Base-by-base conservation (phyloP, 2,329 filamentous ascomycete genomes). In the Epichloe gansuensis region DNA sequence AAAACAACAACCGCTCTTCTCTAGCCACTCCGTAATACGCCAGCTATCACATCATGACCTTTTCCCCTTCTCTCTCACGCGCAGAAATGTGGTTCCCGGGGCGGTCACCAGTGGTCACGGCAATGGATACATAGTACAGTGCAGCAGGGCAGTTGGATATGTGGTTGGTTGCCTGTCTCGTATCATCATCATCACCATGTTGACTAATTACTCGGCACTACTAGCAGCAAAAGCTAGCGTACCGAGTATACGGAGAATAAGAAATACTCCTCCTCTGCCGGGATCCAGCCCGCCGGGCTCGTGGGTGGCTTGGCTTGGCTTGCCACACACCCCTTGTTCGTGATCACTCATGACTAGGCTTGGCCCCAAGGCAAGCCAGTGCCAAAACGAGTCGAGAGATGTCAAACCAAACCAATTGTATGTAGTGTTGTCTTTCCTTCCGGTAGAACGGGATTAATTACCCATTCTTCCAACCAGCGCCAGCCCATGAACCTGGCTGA, bases 401-500 rank as follows among this genome's bases (percentile, higher is more conserved):
- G 47, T 15, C 47, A 43, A n/a, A 7, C 23, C 28, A 44, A 44
- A 11, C 17, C 23, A 34, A 17, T 13, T n/a, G 17, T 34, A 42
- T 13, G n/a, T 43, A 17, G 41, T 37, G 21, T 25, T 50, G 47
- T 41, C 15, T 38, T 42, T 42, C 13, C 38, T 21, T 25, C 4
- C n/a, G 13, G 25, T 34, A 41, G 17, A 21, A 39, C 46, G 15
- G 41, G 28, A 4, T 21, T 17, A 12, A 39, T 45, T 15, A 11
- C 15, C 44, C 15, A 39, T 31, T 34, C 41, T 8, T 31, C 48
- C 48, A 44, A 5, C 28, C 41, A 44, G 15, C 38, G 45, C 51
- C 52, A 54, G 49, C 39, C 48, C 48, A 48, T 51, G 48, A 54
- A 39, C 49, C 43, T 54, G 44, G 31, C 38, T 54, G 45, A 37